Base-by-base conservation (phyloP, 371 early-diverging fungal species). In the Rhizoclosmatium hyalinum region DNA sequence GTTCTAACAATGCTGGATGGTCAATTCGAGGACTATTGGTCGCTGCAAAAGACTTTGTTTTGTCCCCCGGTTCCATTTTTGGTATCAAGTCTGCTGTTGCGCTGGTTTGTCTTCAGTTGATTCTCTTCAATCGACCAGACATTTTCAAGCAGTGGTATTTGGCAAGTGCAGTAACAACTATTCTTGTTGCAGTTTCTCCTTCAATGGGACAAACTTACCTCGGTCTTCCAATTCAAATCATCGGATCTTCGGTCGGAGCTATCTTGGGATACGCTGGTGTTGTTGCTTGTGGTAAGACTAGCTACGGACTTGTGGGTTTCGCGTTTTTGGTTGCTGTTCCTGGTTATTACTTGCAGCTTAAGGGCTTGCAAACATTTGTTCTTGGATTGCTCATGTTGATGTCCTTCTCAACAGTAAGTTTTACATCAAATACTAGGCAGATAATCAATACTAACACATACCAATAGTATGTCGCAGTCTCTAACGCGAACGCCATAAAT, bases 381-480 rank as follows among this genome's bases (percentile, higher is more conserved):
- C n/a, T 73, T n/a, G 76, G 79, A 32, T 46, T 79, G n/a, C 62
- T 79, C 19, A 60, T 54, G 41, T 44, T 79, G n/a, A 43, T 79
- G 6, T 32, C 65, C 8, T 79, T 64, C 55, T 65, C 76, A n/a
- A 72, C 24, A 12, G 75, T 77, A 43, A 63, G 78, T 70, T 24
- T 3, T 57, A 5, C 32, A 24, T 44, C 10, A 61, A 5, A 17
- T 17, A 6, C 58, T 19, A 8, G 6, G 17, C 8, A 17, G 19
- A 5, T 45, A n/a, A 47, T 50, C 43, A 3, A 4, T 58, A 54
- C 21, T 1, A 44, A 44, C 6, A 19, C 32, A 32, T 32, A 32
- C 32, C 32, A 32, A 32, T 32, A 66, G 73, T 47, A 19, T n/a
- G 61, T 78, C 67, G n/a, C 54, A 21, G 61, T 66, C 12, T 44